phyloP scores from a whole-genome alignment of 768 basidiomycete genomes.

The Leccinellum luteum region DNA sequence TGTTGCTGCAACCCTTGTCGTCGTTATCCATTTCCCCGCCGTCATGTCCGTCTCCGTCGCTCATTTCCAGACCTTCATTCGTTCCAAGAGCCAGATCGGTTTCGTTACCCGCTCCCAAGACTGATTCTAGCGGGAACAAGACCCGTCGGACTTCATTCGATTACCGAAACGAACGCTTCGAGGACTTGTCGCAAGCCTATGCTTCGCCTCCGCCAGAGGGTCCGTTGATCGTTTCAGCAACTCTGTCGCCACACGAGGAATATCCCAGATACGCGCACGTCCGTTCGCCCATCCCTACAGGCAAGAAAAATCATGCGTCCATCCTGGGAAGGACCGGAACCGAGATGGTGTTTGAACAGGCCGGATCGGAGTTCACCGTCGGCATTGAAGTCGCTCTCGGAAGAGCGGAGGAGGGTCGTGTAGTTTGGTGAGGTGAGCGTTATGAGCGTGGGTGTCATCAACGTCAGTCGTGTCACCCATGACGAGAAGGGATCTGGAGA shows the following conservation, averaged over 20 bases:
- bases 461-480: background rate
- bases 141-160: constrained; percentile 17
- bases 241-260: constrained; percentile 19
- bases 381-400: constrained; percentile 33
- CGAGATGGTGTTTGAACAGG: constrained; percentile 27
- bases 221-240: constrained; percentile 20
- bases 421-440: constrained; percentile 28
- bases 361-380: constrained; percentile 25
- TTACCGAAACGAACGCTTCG: constrained; percentile 17
- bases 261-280: constrained; percentile 31
- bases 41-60: constrained; percentile 1
- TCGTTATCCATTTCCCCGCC: constrained; percentile 13
- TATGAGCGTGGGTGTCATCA: background rate
- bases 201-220: constrained; percentile 30
- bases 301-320: constrained; percentile 11
- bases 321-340: constrained; percentile 14
- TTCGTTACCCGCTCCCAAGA: constrained; percentile 19
- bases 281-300: constrained; percentile 13
- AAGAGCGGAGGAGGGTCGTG: constrained; percentile 32
- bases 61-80: constrained; percentile 9
- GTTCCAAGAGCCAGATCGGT: constrained; percentile 24
- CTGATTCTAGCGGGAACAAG: constrained; percentile 4
- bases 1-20: constrained; percentile 30
- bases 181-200: constrained; percentile 31
- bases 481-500: constrained; percentile 3